Evolutionary conservation across 2,329 filamentous ascomycete species (phyloP).

Genomic region (Penicillium thymicola): DNA sequence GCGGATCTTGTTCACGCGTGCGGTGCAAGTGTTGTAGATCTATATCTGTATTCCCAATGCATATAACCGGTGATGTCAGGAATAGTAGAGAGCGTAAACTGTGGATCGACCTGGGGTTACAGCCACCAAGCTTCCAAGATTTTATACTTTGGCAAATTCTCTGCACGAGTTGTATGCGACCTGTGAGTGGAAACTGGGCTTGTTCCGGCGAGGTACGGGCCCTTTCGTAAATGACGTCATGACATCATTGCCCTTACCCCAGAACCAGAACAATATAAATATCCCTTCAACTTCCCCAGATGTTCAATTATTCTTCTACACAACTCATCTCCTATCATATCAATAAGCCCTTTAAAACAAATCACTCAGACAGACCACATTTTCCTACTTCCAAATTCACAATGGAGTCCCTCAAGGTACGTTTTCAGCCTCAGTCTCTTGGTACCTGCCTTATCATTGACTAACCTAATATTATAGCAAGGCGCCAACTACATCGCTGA

Average conservation of each 20-base stretch:
- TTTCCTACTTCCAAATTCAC: not conserved
- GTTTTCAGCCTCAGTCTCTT: not conserved
- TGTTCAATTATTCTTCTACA: not conserved
- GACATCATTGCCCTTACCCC: not conserved
- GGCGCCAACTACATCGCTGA: constrained; percentile 68
- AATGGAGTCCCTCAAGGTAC: constrained; percentile 24
- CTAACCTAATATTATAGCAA: constrained; percentile 39
- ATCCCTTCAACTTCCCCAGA: not conserved
- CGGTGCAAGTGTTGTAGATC: not conserved
- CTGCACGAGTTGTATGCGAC: not conserved
- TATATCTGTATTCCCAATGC: not conserved
- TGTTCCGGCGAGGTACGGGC: not conserved
- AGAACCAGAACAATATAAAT: constrained; percentile 1
- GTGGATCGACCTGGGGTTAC: not conserved
- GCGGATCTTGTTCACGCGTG: not conserved
- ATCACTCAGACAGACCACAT: not conserved
- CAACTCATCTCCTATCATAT: not conserved
- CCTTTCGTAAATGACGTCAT: not conserved
- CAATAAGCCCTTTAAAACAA: not conserved
- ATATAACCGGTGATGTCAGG: not conserved
- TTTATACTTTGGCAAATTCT: not conserved
- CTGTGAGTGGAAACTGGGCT: not conserved
- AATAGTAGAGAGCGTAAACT: not conserved
- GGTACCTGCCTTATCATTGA: not conserved
- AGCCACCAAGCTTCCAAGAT: not conserved